Evolutionary conservation across 2,329 filamentous ascomycete genomes (phyloP).

Genomic region (Exophiala calicioides): DNA sequence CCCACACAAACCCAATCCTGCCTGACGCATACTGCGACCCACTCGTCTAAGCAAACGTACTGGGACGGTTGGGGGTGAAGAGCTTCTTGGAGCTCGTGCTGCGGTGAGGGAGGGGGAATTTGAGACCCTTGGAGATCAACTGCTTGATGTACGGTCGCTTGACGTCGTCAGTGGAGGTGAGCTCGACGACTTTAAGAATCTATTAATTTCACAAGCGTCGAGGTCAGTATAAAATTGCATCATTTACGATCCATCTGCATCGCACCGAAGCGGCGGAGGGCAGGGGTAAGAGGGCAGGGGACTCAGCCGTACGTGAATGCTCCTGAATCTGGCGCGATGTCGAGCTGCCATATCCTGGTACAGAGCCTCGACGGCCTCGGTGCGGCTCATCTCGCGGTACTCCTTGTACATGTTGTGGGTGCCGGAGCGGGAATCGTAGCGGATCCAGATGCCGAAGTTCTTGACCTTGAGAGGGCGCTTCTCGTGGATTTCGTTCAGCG

Average conservation of each 20-base stretch:
- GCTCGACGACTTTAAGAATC: conserved; percentile 98
- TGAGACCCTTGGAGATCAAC: conserved; percentile 89
- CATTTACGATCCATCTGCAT: background rate
- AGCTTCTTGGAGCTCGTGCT: conserved; percentile 84
- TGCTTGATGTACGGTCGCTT: conserved; percentile 99
- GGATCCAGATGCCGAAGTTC: conserved; percentile 99
- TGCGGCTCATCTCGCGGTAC: conserved; percentile 98
- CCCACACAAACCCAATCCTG: background rate
- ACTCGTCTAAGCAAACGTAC: conserved; percentile 87
- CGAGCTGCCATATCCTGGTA: conserved; percentile 99
- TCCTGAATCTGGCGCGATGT: conserved; percentile 96
- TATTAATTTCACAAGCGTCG: too few species aligned
- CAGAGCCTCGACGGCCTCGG: conserved; percentile 90
- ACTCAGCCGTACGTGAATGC: conserved; percentile 98
- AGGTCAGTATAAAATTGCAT: background rate
- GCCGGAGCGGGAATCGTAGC: conserved; percentile 98
- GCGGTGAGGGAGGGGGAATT: conserved; percentile 98
- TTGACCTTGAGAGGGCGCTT: conserved; percentile 99
- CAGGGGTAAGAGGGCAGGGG: too few species aligned
- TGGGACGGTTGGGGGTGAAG: conserved; percentile 89
- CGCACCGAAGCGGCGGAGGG: too few species aligned
- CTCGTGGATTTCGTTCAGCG: conserved; percentile 95
- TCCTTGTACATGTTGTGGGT: conserved; percentile 99
- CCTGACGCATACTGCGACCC: too few species aligned
- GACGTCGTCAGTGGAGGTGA: conserved; percentile 91